Evolutionary conservation across 352 stramenopile species (phyloP).

Genomic region (Albugo candida): DNA sequence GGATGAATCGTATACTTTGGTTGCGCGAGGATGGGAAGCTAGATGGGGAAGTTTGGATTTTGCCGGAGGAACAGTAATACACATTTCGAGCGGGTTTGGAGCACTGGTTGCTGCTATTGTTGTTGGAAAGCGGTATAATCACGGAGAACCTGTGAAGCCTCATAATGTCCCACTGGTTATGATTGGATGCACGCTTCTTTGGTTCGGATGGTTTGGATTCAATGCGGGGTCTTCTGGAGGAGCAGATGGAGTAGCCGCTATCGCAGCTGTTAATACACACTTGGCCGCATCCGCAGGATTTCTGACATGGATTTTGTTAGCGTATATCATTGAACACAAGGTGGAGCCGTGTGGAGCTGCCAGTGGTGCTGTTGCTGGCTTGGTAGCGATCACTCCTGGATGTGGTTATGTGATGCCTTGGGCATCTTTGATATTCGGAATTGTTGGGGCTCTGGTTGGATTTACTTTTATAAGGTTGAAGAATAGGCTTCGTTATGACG

Average conservation of each 20-base stretch:
- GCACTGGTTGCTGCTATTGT: conserved; percentile 48
- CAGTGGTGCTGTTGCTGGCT: conserved; percentile 35
- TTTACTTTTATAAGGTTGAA: conserved; percentile 43
- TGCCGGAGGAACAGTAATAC: conserved; percentile 66
- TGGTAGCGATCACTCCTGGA: conserved; percentile 47
- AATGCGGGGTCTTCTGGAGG: conserved; percentile 45
- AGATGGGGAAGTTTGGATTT: conserved; percentile 68
- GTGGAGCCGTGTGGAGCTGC: conserved; percentile 41
- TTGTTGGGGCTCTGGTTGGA: conserved; percentile 28
- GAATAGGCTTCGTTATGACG: conserved; percentile 48
- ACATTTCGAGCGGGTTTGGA: conserved; percentile 62
- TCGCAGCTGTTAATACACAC: conserved; percentile 56
- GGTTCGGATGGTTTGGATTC: conserved; percentile 79
- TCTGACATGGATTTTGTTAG: conserved; percentile 41
- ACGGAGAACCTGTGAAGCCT: conserved; percentile 41
- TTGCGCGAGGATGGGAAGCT: conserved; percentile 31
- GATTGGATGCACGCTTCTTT: conserved; percentile 52
- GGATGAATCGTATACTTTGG: conserved; percentile 21
- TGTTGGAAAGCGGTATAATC: conserved; percentile 54
- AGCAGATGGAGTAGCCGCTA: conserved; percentile 39
- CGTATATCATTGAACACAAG: conserved; percentile 27
- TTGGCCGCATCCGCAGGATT: conserved; percentile 36
- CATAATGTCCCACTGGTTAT: conserved; percentile 77
- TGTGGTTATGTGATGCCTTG: conserved; percentile 54
- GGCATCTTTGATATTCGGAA: conserved; percentile 45